Evolutionary conservation across 1,284 basidiomycete genomes (phyloP).

Genomic region (Rhodotorula sp.): DNA sequence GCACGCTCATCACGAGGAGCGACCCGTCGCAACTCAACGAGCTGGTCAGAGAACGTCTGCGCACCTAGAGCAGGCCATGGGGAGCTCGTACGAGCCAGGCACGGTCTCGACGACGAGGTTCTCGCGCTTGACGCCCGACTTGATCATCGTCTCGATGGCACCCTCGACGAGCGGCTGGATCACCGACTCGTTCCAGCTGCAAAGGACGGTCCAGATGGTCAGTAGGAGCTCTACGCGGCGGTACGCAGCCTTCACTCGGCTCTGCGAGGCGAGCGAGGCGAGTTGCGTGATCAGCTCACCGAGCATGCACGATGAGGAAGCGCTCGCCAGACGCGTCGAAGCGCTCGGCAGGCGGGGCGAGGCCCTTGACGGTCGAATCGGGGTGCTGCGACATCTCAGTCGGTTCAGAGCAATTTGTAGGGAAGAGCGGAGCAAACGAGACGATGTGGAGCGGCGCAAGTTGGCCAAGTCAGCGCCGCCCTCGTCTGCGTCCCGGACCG

Average conservation of each 20-base stretch:
- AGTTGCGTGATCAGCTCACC: constrained; percentile 27
- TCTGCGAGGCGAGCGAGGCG: not conserved
- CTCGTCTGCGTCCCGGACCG: too few relatives aligned
- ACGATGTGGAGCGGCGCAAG: too few relatives aligned
- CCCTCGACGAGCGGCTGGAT: constrained; percentile 44
- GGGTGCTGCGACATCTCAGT: not conserved
- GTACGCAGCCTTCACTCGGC: not conserved
- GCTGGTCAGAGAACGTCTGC: constrained; percentile 1
- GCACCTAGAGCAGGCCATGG: constrained; percentile 75
- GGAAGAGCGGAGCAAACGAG: too few relatives aligned
- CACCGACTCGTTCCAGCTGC: constrained; percentile 46
- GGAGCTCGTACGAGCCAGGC: constrained; percentile 92
- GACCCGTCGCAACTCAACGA: not conserved
- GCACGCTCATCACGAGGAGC: not conserved
- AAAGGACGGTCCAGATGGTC: not conserved
- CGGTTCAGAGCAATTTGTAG: not conserved
- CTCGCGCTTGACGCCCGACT: constrained; percentile 73
- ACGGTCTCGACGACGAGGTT: constrained; percentile 91
- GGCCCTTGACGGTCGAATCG: constrained; percentile 66
- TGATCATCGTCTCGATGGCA: constrained; percentile 38
- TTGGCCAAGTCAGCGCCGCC: too few relatives aligned
- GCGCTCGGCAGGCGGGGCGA: constrained; percentile 61
- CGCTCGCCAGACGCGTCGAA: constrained; percentile 78
- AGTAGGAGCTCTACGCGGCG: not conserved
- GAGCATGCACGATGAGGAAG: constrained; percentile 83